Percentiles rank a stretch among this genome's conserved stretches.
These are phyloP conservation scores for Epicoccum nigrum DNA, from an alignment of 2,329 filamentous ascomycete genomes.

Conservation along the genomic window DNA sequence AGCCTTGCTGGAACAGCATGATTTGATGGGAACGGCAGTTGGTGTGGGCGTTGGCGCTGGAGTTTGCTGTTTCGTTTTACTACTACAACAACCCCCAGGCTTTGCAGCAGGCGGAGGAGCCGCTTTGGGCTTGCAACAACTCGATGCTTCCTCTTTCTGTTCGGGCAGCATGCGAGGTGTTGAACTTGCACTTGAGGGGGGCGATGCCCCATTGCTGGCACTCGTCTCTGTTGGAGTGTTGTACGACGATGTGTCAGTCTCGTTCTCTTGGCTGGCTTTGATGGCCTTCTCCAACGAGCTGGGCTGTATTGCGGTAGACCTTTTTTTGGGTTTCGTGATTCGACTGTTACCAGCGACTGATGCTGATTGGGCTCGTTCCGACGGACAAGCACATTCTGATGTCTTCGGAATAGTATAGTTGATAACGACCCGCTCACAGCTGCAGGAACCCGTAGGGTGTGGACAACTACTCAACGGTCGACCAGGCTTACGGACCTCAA, in stretches of 20 bases:
- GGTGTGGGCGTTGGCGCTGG: slow-evolving; percentile 9
- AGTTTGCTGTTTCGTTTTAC: slow-evolving; percentile 24
- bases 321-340: slow-evolving; percentile 43
- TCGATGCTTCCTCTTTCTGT: slow-evolving; percentile 34
- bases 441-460: slow-evolving; percentile 67
- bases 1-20: slow-evolving; percentile 39
- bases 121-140: slow-evolving; percentile 43
- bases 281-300: slow-evolving; percentile 44
- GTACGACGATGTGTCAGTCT: slow-evolving; percentile 42
- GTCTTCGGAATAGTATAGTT: slow-evolving; percentile 52
- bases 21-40: slow-evolving; percentile 29
- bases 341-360: slow-evolving; percentile 34
- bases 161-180: slow-evolving; percentile 42
- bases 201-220: slow-evolving; percentile 41
- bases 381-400: slow-evolving; percentile 48
- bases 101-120: slow-evolving; percentile 20
- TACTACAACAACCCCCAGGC: slow-evolving; percentile 39
- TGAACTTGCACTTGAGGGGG: slow-evolving; percentile 47
- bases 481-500: slow-evolving; percentile 74
- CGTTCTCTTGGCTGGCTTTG: slow-evolving; percentile 38
- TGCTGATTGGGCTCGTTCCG: slow-evolving; percentile 34
- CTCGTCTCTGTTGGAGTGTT: slow-evolving; percentile 44
- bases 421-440: slow-evolving; percentile 66
- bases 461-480: slow-evolving; percentile 73
- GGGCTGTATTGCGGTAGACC: slow-evolving; percentile 36